These are phyloP conservation scores for Talaromyces piceae DNA, from an alignment of 2,329 filamentous ascomycete genomes.

Conservation along the genomic window DNA sequence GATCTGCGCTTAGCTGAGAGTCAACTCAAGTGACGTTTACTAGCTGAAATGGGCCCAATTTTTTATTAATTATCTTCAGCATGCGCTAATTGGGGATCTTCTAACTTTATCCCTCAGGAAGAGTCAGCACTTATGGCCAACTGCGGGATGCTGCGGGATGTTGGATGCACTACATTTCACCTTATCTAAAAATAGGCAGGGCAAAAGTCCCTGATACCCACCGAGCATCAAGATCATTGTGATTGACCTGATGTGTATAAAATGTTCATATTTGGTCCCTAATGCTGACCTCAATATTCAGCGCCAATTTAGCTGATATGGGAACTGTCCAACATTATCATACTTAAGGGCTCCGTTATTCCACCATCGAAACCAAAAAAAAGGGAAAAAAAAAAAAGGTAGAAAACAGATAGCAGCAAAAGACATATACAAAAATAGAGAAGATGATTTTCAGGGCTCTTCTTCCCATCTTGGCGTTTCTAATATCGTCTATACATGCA, in stretches of 20 bases:
- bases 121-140: not conserved
- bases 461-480: not conserved
- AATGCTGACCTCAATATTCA: not conserved
- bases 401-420: not conserved
- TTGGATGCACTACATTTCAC: not conserved
- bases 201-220: not conserved
- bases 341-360: not conserved
- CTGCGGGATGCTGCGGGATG: slow-evolving; percentile 1
- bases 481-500: not conserved
- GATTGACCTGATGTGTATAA: not conserved
- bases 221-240: not conserved
- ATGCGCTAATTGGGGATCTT: no score
- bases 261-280: not conserved
- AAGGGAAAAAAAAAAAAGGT: not conserved
- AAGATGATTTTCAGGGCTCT: not conserved
- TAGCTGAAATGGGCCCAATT: no score
- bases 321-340: not conserved
- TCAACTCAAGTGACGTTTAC: no score
- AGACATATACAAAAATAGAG: no score
- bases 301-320: not conserved
- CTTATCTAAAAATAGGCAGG: not conserved
- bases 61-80: no score
- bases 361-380: not conserved
- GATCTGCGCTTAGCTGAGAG: no score
- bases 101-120: not conserved